phyloP scores from a whole-genome alignment of 805 yeast species.

The Torulaspora franciscae region DNA sequence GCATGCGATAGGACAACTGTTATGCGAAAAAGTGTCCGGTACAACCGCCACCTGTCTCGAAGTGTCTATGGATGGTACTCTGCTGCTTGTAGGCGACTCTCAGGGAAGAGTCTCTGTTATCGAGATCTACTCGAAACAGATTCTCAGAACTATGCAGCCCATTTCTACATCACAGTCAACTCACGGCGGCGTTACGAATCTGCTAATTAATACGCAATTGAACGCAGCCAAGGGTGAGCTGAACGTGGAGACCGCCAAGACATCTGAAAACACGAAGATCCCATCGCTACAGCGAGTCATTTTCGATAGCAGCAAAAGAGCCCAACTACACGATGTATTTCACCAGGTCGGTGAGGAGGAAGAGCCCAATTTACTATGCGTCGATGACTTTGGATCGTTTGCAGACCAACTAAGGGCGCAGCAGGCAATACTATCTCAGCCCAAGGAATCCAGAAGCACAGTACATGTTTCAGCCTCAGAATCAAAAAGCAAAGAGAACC shows the following conservation, averaged over 20 bases:
- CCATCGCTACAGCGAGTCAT: constrained; percentile 63
- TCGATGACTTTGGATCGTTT: constrained; percentile 44
- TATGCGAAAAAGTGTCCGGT: constrained; percentile 24
- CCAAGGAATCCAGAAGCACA: constrained; percentile 36
- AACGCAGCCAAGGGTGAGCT: constrained; percentile 1
- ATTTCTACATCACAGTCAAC: constrained; percentile 25
- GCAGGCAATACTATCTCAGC: constrained; percentile 47
- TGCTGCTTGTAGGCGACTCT: constrained; percentile 66
- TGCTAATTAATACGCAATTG: constrained; percentile 15
- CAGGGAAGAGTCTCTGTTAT: constrained; percentile 62
- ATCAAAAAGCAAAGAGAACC: constrained; percentile 7
- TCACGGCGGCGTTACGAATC: constrained; percentile 29
- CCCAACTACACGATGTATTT: constrained; percentile 43
- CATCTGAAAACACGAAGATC: constrained; percentile 33
- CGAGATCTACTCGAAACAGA: constrained; percentile 69
- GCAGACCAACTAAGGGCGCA: constrained; percentile 46
- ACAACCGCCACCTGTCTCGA: constrained; percentile 48
- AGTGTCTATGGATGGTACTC: constrained; percentile 70
- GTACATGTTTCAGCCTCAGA: constrained; percentile 25
- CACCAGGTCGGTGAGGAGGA: constrained; percentile 30
- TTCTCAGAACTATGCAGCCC: constrained; percentile 47
- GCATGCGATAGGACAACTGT: constrained; percentile 27
- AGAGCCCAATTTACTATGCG: constrained; percentile 21
- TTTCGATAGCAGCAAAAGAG: constrained; percentile 36
- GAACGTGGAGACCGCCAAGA: background rate